A percentile compares a stretch with the other conserved stretches of the same genome.
Conservation (phyloP, 129 eudicot genomes). For the Artemisia tridentata region DNA sequence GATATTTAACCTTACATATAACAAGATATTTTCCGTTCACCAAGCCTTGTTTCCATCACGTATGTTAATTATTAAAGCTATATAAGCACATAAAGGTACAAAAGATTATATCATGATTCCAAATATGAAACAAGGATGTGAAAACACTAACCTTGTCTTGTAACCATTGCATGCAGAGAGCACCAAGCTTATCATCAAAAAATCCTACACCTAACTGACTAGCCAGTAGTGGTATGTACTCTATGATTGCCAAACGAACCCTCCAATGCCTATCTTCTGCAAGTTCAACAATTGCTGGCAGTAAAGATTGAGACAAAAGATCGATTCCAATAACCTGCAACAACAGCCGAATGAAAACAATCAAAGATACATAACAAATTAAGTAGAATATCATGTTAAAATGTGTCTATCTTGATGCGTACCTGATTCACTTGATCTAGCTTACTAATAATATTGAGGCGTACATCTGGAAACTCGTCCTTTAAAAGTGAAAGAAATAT, state of each 20-base stretch:
- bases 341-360: background rate
- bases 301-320: conserved; percentile 81
- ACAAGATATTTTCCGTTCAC: background rate
- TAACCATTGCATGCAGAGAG: conserved; percentile 98
- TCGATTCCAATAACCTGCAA: conserved; percentile 97
- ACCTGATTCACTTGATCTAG: conserved; percentile 99
- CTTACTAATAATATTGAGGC: conserved; percentile 96
- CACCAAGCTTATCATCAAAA: conserved; percentile 97
- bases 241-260: conserved; percentile 96
- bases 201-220: conserved; percentile 98
- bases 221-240: conserved; percentile 93
- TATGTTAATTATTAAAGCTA: background rate
- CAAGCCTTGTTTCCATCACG: background rate
- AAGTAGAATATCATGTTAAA: background rate
- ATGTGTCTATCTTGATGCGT: background rate
- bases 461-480: conserved; percentile 99
- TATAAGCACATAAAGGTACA: background rate
- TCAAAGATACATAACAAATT: background rate
- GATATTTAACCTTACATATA: background rate
- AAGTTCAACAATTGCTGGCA: conserved; percentile 98
- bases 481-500: conserved; percentile 92
- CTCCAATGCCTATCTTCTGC: conserved; percentile 99
- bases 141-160: conserved; percentile 81
- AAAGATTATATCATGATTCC: background rate
- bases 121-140: background rate